A percentile compares a stretch with the other conserved stretches of the same genome.
These are phyloP conservation scores for Parathielavia appendiculata DNA, from an alignment of 495 filamentous ascomycete species.

Conservation along the genomic window DNA sequence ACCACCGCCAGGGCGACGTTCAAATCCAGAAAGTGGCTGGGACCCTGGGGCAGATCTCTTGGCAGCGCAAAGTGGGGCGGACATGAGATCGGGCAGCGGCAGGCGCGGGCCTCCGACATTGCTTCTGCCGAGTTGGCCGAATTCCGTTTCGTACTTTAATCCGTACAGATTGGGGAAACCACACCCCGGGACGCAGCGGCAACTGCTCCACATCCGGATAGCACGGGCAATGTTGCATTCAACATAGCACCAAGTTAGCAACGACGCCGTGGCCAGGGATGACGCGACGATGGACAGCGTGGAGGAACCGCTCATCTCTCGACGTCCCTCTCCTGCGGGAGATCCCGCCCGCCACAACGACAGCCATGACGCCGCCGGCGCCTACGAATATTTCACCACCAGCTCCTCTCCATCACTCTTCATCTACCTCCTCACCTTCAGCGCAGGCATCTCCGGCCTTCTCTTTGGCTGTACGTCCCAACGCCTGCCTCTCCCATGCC, in stretches of 20 bases:
- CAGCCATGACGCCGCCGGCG: background rate
- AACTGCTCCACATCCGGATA: background rate
- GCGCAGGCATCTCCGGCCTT: slow-evolving; percentile 78
- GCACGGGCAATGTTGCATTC: background rate
- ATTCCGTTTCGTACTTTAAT: background rate
- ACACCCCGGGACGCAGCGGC: background rate
- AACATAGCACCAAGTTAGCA: background rate
- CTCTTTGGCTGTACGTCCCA: slow-evolving; percentile 79
- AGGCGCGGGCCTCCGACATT: background rate
- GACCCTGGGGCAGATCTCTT: slow-evolving; percentile 5
- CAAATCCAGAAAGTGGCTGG: slow-evolving; percentile 21
- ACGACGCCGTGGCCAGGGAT: background rate
- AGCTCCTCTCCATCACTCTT: slow-evolving; percentile 36
- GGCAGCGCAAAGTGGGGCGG: background rate
- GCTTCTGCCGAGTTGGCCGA: background rate
- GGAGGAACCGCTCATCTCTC: slow-evolving; percentile 27
- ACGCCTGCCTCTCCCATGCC: background rate
- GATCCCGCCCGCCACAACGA: slow-evolving; percentile 5
- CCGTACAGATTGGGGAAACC: background rate
- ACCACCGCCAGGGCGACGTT: slow-evolving; percentile 28
- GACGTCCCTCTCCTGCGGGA: slow-evolving; percentile 2
- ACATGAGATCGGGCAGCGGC: background rate
- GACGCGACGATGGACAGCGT: slow-evolving; percentile 21
- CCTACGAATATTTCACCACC: background rate
- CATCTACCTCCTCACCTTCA: slow-evolving; percentile 71